Evolutionary conservation across 208 protist species (phyloP).

Genomic region (Crithidia acanthocephali): DNA sequence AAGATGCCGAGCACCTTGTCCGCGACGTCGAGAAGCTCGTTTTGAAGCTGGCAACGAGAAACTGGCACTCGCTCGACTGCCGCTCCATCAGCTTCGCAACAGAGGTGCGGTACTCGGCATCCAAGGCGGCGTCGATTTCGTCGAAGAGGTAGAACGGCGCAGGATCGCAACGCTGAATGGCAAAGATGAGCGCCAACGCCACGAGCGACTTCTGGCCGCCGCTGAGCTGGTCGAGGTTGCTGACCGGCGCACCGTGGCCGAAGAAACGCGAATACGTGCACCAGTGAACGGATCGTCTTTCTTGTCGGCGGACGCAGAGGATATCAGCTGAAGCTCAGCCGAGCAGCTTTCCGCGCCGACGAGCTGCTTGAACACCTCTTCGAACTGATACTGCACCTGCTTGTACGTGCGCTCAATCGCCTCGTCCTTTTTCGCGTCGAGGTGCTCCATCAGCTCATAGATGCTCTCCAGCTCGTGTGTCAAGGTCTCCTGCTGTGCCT

Average conservation of each 20-base stretch:
- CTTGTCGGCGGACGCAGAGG: conserved; percentile 16
- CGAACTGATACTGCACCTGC: conserved; percentile 97
- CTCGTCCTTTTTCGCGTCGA: conserved; percentile 98
- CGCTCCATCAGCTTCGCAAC: conserved; percentile 94
- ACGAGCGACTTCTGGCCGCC: conserved; percentile 99
- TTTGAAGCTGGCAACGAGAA: conserved; percentile 98
- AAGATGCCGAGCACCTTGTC: conserved; percentile 96
- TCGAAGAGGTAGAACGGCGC: conserved; percentile 99
- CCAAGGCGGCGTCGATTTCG: conserved; percentile 99
- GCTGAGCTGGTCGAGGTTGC: conserved; percentile 94
- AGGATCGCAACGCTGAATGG: conserved; percentile 98
- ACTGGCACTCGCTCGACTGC: conserved; percentile 94
- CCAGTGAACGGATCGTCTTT: conserved; percentile 88
- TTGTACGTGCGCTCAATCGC: conserved; percentile 98
- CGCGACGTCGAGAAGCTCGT: conserved; percentile 95
- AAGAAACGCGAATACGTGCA: conserved; percentile 94
- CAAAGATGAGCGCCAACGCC: conserved; percentile 99
- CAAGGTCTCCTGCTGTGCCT: conserved; percentile 77
- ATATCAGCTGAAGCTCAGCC: conserved; percentile 84
- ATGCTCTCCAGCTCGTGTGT: conserved; percentile 92
- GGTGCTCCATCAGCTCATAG: conserved; percentile 93
- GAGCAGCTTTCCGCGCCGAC: conserved; percentile 90
- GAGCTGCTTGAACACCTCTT: conserved; percentile 96
- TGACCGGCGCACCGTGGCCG: conserved; percentile 72
- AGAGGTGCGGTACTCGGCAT: conserved; percentile 94